Conservation (phyloP, 2,329 filamentous ascomycete species). For the Chrysosphaeria jannelii region DNA sequence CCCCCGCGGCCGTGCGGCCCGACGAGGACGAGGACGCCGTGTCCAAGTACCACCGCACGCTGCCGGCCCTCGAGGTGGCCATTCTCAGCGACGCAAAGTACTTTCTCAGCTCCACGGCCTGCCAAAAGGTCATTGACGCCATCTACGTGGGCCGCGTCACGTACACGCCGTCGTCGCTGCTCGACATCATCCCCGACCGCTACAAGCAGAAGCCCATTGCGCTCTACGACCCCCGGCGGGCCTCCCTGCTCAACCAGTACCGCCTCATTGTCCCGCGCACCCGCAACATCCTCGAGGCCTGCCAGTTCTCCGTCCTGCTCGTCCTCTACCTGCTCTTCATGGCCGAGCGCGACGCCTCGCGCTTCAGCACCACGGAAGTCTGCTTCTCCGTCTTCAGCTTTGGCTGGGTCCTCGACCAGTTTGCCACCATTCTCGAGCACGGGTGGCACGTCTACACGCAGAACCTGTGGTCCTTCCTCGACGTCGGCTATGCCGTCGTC, state of each 20-base stretch:
- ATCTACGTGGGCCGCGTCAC: constrained; percentile 58
- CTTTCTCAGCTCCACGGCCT: constrained; percentile 48
- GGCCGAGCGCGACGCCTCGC: constrained; percentile 28
- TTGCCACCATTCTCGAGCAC: constrained; percentile 49
- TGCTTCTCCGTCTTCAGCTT: constrained; percentile 43
- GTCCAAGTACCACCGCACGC: constrained; percentile 17
- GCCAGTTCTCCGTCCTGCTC: constrained; percentile 42
- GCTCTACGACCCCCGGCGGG: constrained; percentile 47
- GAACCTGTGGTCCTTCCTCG: constrained; percentile 68
- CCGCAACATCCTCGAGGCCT: constrained; percentile 41
- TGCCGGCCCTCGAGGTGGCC: constrained; percentile 56
- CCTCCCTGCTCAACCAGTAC: constrained; percentile 57
- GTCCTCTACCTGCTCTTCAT: constrained; percentile 42
- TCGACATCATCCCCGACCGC: constrained; percentile 60
- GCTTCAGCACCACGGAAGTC: constrained; percentile 26
- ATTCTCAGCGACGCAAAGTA: constrained; percentile 58
- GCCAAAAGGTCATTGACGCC: constrained; percentile 53
- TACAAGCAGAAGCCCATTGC: constrained; percentile 66
- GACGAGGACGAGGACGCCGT: constrained; percentile 15
- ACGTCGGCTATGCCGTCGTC: constrained; percentile 46
- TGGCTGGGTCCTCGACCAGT: constrained; percentile 54
- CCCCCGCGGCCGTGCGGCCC: constrained; percentile 32
- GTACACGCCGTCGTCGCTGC: constrained; percentile 54
- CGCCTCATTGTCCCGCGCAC: constrained; percentile 57
- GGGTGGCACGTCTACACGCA: constrained; percentile 55